A percentile compares a stretch with the other conserved stretches of the same genome.
Conservation (phyloP, 169 alveolate species). For the Cryptosporidium meleagridis region DNA sequence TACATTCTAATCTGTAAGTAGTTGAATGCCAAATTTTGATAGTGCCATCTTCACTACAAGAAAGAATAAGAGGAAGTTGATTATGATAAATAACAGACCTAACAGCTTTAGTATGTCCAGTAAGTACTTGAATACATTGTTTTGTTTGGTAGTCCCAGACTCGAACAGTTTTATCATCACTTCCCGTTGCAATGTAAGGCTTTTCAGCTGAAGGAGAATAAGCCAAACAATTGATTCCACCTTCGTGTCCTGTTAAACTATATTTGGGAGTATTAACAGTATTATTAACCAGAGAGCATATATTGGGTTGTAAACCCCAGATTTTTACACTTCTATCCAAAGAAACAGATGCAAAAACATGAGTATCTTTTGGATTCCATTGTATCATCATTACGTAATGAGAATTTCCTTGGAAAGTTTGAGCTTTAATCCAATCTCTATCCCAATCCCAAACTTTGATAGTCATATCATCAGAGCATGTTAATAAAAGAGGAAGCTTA, state of each 20-base stretch:
- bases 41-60: conserved; percentile 97
- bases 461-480: conserved; percentile 98
- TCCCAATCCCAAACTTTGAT: conserved; percentile 97
- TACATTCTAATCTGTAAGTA: conserved; percentile 92
- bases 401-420: conserved; percentile 95
- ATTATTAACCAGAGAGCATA: conserved; percentile 32
- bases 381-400: conserved; percentile 98
- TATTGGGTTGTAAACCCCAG: conserved; percentile 88
- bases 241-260: conserved; percentile 96
- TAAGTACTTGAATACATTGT: conserved; percentile 95
- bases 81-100: conserved; percentile 94
- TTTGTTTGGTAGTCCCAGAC: conserved; percentile 99
- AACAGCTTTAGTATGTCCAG: conserved; percentile 94
- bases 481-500: conserved; percentile 92
- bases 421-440: conserved; percentile 90
- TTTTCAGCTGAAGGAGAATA: conserved; percentile 89
- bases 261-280: conserved; percentile 91
- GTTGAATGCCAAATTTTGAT: conserved; percentile 95
- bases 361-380: conserved; percentile 96
- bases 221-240: conserved; percentile 97
- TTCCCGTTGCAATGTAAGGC: conserved; percentile 95
- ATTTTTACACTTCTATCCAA: conserved; percentile 94
- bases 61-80: conserved; percentile 91
- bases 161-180: conserved; percentile 96
- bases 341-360: conserved; percentile 96